These are phyloP conservation scores for Exophiala aquamarina DNA, from an alignment of 2,329 filamentous ascomycete genomes.

Conservation along the genomic window DNA sequence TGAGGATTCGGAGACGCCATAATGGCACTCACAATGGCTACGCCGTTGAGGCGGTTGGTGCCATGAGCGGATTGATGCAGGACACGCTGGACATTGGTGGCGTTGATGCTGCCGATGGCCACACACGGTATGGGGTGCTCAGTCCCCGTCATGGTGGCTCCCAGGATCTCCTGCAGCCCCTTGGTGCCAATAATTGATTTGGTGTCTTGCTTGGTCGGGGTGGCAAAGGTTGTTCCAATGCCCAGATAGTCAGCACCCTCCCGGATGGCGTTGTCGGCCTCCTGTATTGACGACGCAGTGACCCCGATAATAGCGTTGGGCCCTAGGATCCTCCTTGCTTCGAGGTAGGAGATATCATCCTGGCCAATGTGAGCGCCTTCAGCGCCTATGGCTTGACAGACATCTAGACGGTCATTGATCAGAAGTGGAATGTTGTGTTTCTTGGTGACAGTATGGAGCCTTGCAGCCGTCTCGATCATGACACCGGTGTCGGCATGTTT, in stretches of 20 bases:
- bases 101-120: conserved; percentile 86
- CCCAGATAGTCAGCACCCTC: conserved; percentile 88
- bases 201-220: conserved; percentile 84
- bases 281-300: conserved; percentile 71
- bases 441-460: conserved; percentile 70
- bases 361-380: conserved; percentile 95
- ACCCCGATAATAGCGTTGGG: conserved; percentile 81
- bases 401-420: conserved; percentile 91
- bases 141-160: conserved; percentile 53
- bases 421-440: conserved; percentile 72
- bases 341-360: conserved; percentile 77
- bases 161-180: conserved; percentile 67
- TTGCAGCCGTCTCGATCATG: conserved; percentile 68
- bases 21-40: conserved; percentile 88
- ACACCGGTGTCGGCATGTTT: conserved; percentile 74
- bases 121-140: conserved; percentile 60
- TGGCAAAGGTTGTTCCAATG: conserved; percentile 86
- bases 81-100: conserved; percentile 70
- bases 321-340: conserved; percentile 72
- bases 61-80: conserved; percentile 63
- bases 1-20: conserved; percentile 70
- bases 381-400: conserved; percentile 79
- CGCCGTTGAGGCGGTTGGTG: conserved; percentile 62
- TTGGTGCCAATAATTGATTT: conserved; percentile 76
- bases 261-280: conserved; percentile 70